Evolutionary conservation across 495 filamentous ascomycete genomes (phyloP).

Genomic region (Glonium stellatum): DNA sequence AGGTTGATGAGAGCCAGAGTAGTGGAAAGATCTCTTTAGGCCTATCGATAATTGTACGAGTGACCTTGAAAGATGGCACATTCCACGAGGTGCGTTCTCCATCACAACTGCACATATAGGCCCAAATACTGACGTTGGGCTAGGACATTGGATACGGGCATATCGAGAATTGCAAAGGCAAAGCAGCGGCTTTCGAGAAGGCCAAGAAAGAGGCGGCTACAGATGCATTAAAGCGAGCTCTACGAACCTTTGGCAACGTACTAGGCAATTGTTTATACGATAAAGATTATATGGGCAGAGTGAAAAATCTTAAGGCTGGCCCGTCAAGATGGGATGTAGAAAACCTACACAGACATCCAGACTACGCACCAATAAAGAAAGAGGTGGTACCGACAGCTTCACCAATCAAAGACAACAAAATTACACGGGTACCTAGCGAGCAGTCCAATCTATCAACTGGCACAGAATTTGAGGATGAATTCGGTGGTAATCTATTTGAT

Average conservation of each 20-base stretch:
- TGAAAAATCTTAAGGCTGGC: slow-evolving; percentile 69
- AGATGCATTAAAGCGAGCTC: slow-evolving; percentile 80
- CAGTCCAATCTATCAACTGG: slow-evolving; percentile 17
- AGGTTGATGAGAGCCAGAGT: slow-evolving; percentile 57
- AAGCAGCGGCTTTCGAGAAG: slow-evolving; percentile 92
- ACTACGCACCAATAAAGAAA: slow-evolving; percentile 51
- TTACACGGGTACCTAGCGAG: slow-evolving; percentile 19
- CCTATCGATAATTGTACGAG: slow-evolving; percentile 77
- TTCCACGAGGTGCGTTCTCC: slow-evolving; percentile 63
- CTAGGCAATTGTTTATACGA: slow-evolving; percentile 97
- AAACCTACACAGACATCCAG: slow-evolving; percentile 72
- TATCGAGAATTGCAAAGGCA: slow-evolving; percentile 90
- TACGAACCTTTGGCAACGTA: slow-evolving; percentile 92
- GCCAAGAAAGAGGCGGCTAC: slow-evolving; percentile 97
- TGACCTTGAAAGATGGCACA: slow-evolving; percentile 84
- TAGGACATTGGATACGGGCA: slow-evolving; percentile 91
- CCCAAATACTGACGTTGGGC: neutral
- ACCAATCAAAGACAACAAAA: slow-evolving; percentile 4
- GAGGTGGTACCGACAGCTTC: slow-evolving; percentile 6
- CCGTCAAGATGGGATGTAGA: slow-evolving; percentile 64
- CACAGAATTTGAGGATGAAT: slow-evolving; percentile 52
- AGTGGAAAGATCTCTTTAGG: slow-evolving; percentile 71
- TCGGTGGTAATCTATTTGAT: slow-evolving; percentile 53
- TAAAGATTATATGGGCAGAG: slow-evolving; percentile 79
- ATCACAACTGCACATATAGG: neutral